Conservation (phyloP, 768 basidiomycete genomes). For the Kwoniella heveanensis region DNA sequence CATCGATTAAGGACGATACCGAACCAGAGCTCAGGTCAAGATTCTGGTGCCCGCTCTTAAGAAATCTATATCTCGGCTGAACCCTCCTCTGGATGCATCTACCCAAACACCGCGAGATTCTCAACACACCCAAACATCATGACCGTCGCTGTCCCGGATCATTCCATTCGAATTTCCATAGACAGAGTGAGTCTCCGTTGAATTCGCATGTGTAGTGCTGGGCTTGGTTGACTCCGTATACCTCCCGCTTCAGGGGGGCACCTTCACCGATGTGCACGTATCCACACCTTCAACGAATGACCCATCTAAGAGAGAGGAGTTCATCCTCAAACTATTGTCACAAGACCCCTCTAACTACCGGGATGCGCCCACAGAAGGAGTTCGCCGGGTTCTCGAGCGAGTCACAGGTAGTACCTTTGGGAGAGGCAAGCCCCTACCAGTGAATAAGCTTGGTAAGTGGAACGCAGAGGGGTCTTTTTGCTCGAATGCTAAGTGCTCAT, state of each 20-base stretch:
- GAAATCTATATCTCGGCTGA: not conserved
- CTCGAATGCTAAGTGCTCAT: conserved; percentile 69
- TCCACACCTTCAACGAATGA: not conserved
- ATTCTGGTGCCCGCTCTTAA: not conserved
- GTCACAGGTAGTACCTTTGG: not conserved
- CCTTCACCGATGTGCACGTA: conserved; percentile 33
- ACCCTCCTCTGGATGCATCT: not conserved
- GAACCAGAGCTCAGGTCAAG: too few relatives aligned
- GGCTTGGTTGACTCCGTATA: too few relatives aligned
- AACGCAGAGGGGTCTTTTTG: conserved; percentile 55
- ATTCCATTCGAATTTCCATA: conserved; percentile 39
- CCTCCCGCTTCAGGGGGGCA: conserved; percentile 32
- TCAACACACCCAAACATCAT: not conserved
- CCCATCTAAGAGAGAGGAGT: conserved; percentile 16
- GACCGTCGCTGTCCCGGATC: conserved; percentile 22
- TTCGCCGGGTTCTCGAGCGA: conserved; percentile 56
- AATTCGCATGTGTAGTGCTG: too few relatives aligned
- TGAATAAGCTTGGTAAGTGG: conserved; percentile 68
- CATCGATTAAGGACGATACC: too few relatives aligned
- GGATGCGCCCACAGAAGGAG: conserved; percentile 75
- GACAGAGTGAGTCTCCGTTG: conserved; percentile 34
- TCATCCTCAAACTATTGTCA: conserved; percentile 85
- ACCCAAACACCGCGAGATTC: not conserved
- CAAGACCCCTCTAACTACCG: conserved; percentile 74
- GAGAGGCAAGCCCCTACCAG: not conserved